Evolutionary conservation across 2,329 filamentous ascomycete species (phyloP).

Genomic region (Fusarium napiforme): DNA sequence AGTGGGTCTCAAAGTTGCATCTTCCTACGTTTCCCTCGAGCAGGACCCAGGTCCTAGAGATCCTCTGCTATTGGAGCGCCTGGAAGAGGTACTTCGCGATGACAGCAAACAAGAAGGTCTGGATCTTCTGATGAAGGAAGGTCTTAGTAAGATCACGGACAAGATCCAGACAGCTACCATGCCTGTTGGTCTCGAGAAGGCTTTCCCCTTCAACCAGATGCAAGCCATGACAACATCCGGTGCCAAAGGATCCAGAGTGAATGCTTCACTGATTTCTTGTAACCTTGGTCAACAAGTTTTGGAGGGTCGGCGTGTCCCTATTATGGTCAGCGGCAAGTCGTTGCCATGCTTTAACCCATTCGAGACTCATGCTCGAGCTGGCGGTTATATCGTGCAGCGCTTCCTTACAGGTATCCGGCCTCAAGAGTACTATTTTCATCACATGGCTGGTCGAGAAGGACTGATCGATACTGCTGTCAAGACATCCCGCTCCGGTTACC

Average conservation of each 20-base stretch:
- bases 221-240: conserved; percentile 98
- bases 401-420: conserved; percentile 98
- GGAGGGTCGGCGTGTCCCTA: conserved; percentile 91
- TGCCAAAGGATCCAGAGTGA: conserved; percentile 92
- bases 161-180: conserved; percentile 82
- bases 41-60: conserved; percentile 72
- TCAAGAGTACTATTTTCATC: conserved; percentile 99
- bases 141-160: conserved; percentile 76
- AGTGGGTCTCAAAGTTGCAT: conserved; percentile 82
- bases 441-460: conserved; percentile 98
- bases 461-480: conserved; percentile 99
- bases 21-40: conserved; percentile 87
- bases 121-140: conserved; percentile 86
- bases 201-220: conserved; percentile 98
- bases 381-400: conserved; percentile 92
- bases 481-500: conserved; percentile 94
- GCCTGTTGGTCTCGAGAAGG: conserved; percentile 84
- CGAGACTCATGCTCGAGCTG: conserved; percentile 88
- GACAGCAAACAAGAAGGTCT: conserved; percentile 90
- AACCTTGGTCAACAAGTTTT: conserved; percentile 97
- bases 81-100: conserved; percentile 91
- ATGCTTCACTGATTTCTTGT: conserved; percentile 97
- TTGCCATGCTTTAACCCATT: conserved; percentile 93
- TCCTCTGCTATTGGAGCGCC: conserved; percentile 76
- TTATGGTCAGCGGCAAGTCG: conserved; percentile 98